Evolutionary conservation across 352 stramenopile genomes (phyloP).

Genomic region (Globisporangium splendens): DNA sequence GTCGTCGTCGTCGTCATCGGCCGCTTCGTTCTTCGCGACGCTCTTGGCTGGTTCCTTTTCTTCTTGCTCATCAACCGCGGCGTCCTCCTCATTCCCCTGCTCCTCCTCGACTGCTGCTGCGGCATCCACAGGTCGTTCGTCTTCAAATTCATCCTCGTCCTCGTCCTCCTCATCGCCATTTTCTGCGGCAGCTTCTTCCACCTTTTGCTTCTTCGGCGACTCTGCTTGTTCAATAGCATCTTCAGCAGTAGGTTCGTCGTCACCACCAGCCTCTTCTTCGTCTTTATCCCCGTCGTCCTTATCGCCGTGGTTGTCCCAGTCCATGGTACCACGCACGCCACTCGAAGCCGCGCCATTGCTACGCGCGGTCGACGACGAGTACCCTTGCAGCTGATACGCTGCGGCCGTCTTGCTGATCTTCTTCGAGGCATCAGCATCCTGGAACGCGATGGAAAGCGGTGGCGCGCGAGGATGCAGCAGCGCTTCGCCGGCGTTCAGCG

Average conservation of each 20-base stretch:
- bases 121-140: conserved; percentile 18
- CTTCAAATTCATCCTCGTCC: conserved; percentile 17
- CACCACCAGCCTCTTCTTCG: conserved; percentile 3
- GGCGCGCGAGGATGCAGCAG: conserved; percentile 70
- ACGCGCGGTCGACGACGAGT: neutral
- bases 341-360: conserved; percentile 10
- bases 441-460: conserved; percentile 58
- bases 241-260: conserved; percentile 9
- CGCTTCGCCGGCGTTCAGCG: conserved; percentile 59
- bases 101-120: conserved; percentile 12
- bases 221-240: neutral
- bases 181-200: conserved; percentile 9
- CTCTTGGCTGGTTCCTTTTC: conserved; percentile 24
- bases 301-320: conserved; percentile 31
- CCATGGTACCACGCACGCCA: conserved; percentile 26
- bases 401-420: conserved; percentile 3
- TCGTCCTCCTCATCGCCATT: conserved; percentile 22
- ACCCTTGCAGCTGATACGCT: neutral
- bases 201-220: conserved; percentile 23
- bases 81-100: conserved; percentile 22
- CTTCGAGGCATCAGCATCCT: conserved; percentile 19
- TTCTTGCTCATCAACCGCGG: conserved; percentile 29
- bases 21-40: conserved; percentile 40
- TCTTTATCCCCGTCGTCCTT: conserved; percentile 20
- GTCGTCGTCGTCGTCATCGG: conserved; percentile 44